Base-by-base conservation (phyloP, 139 green algal genomes). In the Volvox reticuliferus region DNA sequence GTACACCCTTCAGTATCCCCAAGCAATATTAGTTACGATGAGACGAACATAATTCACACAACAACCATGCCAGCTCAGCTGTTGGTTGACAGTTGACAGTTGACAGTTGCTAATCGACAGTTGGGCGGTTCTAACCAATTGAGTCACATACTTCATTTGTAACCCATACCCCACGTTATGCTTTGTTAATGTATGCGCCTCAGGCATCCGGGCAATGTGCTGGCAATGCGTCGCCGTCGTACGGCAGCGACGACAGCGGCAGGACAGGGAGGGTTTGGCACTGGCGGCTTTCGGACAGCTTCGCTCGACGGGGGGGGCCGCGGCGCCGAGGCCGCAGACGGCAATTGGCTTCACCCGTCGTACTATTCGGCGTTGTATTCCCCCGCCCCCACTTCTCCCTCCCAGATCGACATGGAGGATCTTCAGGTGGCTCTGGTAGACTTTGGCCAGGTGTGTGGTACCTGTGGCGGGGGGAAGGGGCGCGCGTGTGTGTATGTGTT, bases 391-490 rank as follows among this genome's bases (percentile, higher is more conserved):
- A 55, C 65, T 12, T 28, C 24, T 16, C 24, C 65, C 65, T 73
- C 65, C 21, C 21, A 24, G 18, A 14, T 21, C 2, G 78, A 91
- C 21, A 28, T 36, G 33, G 78, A 88, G 12, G 82, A 90, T 9
- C 30, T 87, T 26, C 67, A 67, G 35, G 91, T 95, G 24, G 93
- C 82, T 3, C 82, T 95, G 87, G 80, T 94, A 65, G 93, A 95
- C 89, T 95, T 93, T 78, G 93, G 93, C 0, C 93, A 95, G 92
- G 92, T 93, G 79, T 5, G 79, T n/a, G n/a, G n/a, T n/a, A 1
- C 19, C 1, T 35, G 71, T n/a, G 21, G 22, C 71, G 71, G 71
- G 71, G 71, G 71, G 30, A 30, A 35, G 20, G 14, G 12, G 67
- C 67, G 1, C 32, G 12, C 16, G 77, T n/a, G 32, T 55, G 44